A percentile compares a stretch with the other conserved stretches of the same genome.
These are phyloP conservation scores for Mycena capillaripes DNA, from an alignment of 768 basidiomycete genomes.

Conservation along the genomic window DNA sequence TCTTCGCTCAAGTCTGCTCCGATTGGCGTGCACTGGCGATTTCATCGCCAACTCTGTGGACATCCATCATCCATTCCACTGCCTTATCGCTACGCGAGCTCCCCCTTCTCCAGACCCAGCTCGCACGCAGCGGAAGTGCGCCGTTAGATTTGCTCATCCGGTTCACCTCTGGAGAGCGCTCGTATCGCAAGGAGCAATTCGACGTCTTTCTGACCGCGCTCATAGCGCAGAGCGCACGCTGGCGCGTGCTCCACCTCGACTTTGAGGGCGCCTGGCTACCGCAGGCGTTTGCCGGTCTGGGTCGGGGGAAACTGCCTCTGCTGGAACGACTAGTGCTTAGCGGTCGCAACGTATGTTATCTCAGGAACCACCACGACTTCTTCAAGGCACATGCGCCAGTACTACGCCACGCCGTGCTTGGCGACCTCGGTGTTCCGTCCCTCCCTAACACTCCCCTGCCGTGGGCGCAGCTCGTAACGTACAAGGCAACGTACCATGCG, in stretches of 20 bases:
- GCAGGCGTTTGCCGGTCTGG: not conserved
- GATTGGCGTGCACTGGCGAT: not conserved
- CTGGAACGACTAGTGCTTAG: not conserved
- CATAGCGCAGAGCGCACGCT: not conserved
- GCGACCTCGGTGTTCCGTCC: not conserved
- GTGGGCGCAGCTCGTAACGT: slow-evolving; percentile 2
- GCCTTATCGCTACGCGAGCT: not conserved
- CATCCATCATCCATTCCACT: not conserved
- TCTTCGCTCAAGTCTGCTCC: not conserved
- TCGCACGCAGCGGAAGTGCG: not conserved
- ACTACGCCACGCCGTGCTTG: not conserved
- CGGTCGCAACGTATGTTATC: not conserved
- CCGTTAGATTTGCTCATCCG: not conserved
- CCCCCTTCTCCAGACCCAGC: not conserved
- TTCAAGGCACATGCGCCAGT: not conserved
- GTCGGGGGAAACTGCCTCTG: not conserved
- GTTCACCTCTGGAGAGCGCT: not conserved
- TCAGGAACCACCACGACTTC: not conserved
- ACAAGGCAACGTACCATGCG: not conserved
- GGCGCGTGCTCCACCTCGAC: not conserved
- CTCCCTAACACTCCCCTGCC: not conserved
- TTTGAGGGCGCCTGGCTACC: too few relatives aligned
- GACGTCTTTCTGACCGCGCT: not conserved
- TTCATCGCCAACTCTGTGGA: not conserved
- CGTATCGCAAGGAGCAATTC: not conserved